phyloP scores from a whole-genome alignment of 2,329 filamentous ascomycete genomes.

The Colletotrichum tabaci region DNA sequence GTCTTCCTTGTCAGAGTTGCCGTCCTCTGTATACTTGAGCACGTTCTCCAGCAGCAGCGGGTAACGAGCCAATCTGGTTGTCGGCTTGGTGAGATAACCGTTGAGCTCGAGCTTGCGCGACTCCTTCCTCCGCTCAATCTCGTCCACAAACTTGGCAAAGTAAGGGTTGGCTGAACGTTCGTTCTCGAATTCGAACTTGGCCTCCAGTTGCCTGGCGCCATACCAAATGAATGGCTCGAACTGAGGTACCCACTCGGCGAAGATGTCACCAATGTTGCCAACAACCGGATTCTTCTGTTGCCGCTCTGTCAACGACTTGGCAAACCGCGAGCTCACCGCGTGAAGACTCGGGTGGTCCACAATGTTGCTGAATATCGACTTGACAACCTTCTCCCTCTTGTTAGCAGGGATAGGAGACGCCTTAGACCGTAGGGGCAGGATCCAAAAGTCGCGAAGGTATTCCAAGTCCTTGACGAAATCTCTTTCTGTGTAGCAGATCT shows the following conservation, averaged over 20 bases:
- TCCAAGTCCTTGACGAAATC: constrained; percentile 99
- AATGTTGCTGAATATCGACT: constrained; percentile 95
- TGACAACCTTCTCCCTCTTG: constrained; percentile 90
- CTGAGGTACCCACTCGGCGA: constrained; percentile 89
- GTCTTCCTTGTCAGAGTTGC: constrained; percentile 90
- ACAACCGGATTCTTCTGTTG: constrained; percentile 95
- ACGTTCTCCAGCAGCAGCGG: constrained; percentile 93
- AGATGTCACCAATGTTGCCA: constrained; percentile 91
- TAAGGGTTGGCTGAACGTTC: constrained; percentile 88
- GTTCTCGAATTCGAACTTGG: constrained; percentile 98
- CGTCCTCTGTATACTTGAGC: constrained; percentile 90
- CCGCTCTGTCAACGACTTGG: constrained; percentile 87
- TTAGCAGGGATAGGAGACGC: constrained; percentile 91
- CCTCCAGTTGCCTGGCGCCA: constrained; percentile 94
- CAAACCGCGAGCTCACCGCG: constrained; percentile 89
- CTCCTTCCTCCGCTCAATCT: constrained; percentile 95
- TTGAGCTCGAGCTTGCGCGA: constrained; percentile 97
- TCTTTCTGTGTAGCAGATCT: constrained; percentile 98
- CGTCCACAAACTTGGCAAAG: constrained; percentile 94
- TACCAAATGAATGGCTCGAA: constrained; percentile 98
- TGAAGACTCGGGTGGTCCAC: constrained; percentile 88
- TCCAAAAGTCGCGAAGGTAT: constrained; percentile 98
- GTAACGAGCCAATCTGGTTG: constrained; percentile 93
- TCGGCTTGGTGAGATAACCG: constrained; percentile 97
- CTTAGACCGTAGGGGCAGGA: constrained; percentile 87